Evolutionary conservation across 306 rosid species (phyloP).

Genomic region (Canavalia ensiformis): DNA sequence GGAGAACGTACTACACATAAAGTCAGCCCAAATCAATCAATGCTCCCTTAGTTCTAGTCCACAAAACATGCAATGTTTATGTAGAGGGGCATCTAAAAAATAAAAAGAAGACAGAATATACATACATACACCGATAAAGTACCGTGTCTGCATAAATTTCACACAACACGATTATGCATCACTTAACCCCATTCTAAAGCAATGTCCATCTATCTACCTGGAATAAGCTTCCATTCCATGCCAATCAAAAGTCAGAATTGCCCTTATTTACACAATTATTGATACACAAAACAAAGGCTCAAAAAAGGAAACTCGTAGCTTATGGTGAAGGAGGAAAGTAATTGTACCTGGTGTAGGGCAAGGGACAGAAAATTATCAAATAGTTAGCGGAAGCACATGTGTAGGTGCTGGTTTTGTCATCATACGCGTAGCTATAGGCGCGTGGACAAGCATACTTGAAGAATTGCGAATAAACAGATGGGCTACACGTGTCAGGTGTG

Average conservation of each 20-base stretch:
- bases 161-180: neutral
- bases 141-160: neutral
- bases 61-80: constrained; percentile 2
- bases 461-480: constrained; percentile 65
- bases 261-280: constrained; percentile 1
- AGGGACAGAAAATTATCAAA: constrained; percentile 80
- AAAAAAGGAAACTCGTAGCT: too few relatives aligned
- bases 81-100: neutral
- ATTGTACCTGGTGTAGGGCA: constrained; percentile 83
- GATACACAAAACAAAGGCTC: neutral
- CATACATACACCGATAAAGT: neutral
- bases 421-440: constrained; percentile 97
- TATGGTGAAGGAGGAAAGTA: constrained; percentile 5
- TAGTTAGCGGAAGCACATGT: constrained; percentile 89
- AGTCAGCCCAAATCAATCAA: constrained; percentile 27
- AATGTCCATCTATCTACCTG: neutral
- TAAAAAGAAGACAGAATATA: neutral
- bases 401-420: constrained; percentile 90
- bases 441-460: constrained; percentile 94
- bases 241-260: constrained; percentile 13
- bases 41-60: neutral
- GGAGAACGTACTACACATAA: constrained; percentile 7
- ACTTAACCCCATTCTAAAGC: constrained; percentile 7
- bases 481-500: constrained; percentile 89
- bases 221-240: neutral